phyloP scores from a whole-genome alignment of 2,329 filamentous ascomycete genomes.

The Cadophora gregata region DNA sequence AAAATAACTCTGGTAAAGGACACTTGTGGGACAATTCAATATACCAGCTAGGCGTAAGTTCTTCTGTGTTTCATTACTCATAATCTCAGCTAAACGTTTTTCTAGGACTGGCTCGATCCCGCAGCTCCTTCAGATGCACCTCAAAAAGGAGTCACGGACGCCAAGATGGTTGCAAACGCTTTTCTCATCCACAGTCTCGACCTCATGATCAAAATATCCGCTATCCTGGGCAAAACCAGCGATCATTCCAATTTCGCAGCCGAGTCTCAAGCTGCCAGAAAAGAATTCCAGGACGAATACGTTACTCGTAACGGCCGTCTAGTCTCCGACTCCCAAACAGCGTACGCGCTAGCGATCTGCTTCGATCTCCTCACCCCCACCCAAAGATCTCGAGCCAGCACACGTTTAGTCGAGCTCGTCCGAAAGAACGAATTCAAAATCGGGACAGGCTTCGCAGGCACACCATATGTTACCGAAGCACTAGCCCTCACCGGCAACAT shows the following conservation, averaged over 20 bases:
- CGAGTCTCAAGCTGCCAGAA: constrained; percentile 33
- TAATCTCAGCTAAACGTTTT: neutral
- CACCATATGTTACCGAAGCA: constrained; percentile 32
- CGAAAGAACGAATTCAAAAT: constrained; percentile 34
- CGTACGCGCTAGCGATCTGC: constrained; percentile 36
- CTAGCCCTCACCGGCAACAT: constrained; percentile 22
- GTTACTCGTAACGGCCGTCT: constrained; percentile 34
- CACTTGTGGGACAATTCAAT: constrained; percentile 16
- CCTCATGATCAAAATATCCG: constrained; percentile 46
- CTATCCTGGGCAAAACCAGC: constrained; percentile 34
- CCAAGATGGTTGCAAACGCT: constrained; percentile 51
- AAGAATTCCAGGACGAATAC: constrained; percentile 41
- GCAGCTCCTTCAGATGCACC: constrained; percentile 50
- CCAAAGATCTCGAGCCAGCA: constrained; percentile 26
- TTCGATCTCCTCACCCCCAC: constrained; percentile 27
- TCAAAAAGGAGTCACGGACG: constrained; percentile 47
- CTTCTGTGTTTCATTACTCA: neutral
- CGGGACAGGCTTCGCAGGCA: constrained; percentile 41
- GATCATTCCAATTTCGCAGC: constrained; percentile 37
- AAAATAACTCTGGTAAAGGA: neutral
- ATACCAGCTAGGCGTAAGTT: constrained; percentile 19
- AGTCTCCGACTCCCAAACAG: constrained; percentile 38
- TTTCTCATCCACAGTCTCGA: neutral
- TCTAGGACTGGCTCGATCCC: constrained; percentile 52
- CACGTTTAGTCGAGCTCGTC: constrained; percentile 31